phyloP scores from a whole-genome alignment of 108 stramenopile species.

The Chaetoceros tenuissimus region DNA sequence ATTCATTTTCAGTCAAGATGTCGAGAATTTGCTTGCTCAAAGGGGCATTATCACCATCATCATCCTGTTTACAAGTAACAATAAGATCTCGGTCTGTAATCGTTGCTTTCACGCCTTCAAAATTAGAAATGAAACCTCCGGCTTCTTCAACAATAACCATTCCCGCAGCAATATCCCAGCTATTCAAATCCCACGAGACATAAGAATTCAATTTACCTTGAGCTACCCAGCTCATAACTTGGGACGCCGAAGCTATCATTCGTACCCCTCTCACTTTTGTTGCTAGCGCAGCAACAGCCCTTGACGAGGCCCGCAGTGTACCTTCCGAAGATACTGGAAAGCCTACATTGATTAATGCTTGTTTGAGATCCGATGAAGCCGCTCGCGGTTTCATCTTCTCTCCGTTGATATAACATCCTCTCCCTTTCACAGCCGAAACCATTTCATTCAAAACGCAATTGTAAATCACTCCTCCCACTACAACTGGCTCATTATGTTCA shows the following conservation, averaged over 20 bases:
- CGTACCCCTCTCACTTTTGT: conserved; percentile 66
- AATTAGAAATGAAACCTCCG: conserved; percentile 62
- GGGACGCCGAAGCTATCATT: conserved; percentile 73
- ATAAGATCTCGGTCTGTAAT: conserved; percentile 33
- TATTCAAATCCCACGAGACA: conserved; percentile 74
- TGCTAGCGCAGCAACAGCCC: conserved; percentile 53
- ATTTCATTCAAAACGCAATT: conserved; percentile 68
- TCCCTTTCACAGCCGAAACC: conserved; percentile 57
- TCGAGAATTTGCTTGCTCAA: conserved; percentile 26
- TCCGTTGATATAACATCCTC: conserved; percentile 62
- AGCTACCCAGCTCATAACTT: conserved; percentile 80
- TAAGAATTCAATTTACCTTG: conserved; percentile 66
- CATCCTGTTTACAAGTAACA: conserved; percentile 21
- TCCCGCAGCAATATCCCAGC: conserved; percentile 77
- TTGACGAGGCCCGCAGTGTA: conserved; percentile 57
- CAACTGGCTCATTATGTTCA: conserved; percentile 36
- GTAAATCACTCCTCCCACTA: conserved; percentile 64
- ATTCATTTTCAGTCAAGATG: conserved; percentile 24
- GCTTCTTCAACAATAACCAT: conserved; percentile 62
- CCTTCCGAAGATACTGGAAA: conserved; percentile 51
- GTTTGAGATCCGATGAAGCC: conserved; percentile 13
- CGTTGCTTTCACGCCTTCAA: conserved; percentile 37
- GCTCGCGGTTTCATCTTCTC: conserved; percentile 16
- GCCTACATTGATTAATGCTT: conserved; percentile 61
- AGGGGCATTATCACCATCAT: conserved; percentile 15